Conservation (phyloP, 2,329 filamentous ascomycete genomes). For the Penicillium griseofulvum region DNA sequence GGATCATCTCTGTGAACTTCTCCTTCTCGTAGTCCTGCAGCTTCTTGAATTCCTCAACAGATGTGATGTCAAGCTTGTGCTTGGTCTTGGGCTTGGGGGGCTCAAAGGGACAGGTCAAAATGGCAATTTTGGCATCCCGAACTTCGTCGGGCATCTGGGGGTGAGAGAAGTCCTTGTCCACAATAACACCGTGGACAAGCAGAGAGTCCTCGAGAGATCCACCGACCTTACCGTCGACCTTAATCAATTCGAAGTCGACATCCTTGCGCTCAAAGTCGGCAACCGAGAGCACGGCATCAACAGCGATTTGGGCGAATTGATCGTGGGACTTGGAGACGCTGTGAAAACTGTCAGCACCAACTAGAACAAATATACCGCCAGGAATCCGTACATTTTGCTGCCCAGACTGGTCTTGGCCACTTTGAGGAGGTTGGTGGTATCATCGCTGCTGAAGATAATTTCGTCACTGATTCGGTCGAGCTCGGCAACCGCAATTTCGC, state of each 20-base stretch:
- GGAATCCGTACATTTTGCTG: conserved; percentile 72
- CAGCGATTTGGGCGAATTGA: conserved; percentile 94
- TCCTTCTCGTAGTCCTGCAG: conserved; percentile 91
- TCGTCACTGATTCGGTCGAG: conserved; percentile 90
- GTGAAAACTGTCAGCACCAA: conserved; percentile 17
- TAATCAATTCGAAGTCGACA: conserved; percentile 98
- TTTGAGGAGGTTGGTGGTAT: conserved; percentile 84
- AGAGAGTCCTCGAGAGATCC: conserved; percentile 89
- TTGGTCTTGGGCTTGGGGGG: conserved; percentile 99
- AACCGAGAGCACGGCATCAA: conserved; percentile 94
- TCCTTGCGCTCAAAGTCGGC: conserved; percentile 94
- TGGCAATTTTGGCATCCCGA: conserved; percentile 91
- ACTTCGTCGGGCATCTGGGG: conserved; percentile 98
- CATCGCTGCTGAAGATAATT: conserved; percentile 76
- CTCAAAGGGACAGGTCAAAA: conserved; percentile 96
- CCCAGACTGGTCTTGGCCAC: conserved; percentile 94
- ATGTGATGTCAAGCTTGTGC: conserved; percentile 97
- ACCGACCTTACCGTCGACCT: conserved; percentile 97
- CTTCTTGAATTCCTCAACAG: conserved; percentile 97
- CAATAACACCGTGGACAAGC: conserved; percentile 94
- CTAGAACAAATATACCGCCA: background rate
- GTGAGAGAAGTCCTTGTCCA: conserved; percentile 99
- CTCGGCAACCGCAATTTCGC: conserved; percentile 91
- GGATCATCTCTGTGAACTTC: conserved; percentile 98
- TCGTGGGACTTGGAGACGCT: conserved; percentile 95